A percentile compares a stretch with the other conserved stretches of the same genome.
These are phyloP conservation scores for Spinacia oleracea DNA, from an alignment of 179 eudicot genomes.

Conservation along the genomic window DNA sequence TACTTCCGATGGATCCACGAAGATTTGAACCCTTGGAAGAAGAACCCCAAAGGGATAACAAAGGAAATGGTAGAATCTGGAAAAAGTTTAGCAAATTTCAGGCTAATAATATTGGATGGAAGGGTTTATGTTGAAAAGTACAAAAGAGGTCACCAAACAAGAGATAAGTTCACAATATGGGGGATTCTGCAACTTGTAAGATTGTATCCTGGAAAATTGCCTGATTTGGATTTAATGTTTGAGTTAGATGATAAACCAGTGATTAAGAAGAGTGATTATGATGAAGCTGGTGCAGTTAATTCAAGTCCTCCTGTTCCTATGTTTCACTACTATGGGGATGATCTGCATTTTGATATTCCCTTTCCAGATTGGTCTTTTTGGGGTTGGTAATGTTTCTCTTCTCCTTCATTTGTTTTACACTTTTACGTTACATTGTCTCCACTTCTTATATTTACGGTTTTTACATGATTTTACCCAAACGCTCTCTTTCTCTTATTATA, in stretches of 20 bases:
- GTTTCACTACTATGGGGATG: constrained; percentile 52
- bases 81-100: constrained; percentile 23
- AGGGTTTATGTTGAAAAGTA: constrained; percentile 37
- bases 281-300: not conserved
- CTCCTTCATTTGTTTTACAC: not conserved
- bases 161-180: constrained; percentile 49
- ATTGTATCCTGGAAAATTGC: constrained; percentile 48
- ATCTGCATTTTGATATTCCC: constrained; percentile 37
- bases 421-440: no score
- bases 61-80: constrained; percentile 41
- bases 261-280: constrained; percentile 26
- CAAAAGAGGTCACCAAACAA: constrained; percentile 36
- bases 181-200: constrained; percentile 47
- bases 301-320: constrained; percentile 33
- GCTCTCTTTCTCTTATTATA: no score
- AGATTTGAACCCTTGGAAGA: constrained; percentile 45
- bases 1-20: constrained; percentile 57
- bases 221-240: constrained; percentile 51
- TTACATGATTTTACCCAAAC: no score
- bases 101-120: constrained; percentile 38
- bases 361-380: constrained; percentile 67
- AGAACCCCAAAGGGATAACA: constrained; percentile 38
- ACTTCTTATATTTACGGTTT: no score
- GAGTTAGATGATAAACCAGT: constrained; percentile 43
- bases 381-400: constrained; percentile 47